phyloP scores from a whole-genome alignment of 2,329 filamentous ascomycete species.

The Gliomastix tumulicola region DNA sequence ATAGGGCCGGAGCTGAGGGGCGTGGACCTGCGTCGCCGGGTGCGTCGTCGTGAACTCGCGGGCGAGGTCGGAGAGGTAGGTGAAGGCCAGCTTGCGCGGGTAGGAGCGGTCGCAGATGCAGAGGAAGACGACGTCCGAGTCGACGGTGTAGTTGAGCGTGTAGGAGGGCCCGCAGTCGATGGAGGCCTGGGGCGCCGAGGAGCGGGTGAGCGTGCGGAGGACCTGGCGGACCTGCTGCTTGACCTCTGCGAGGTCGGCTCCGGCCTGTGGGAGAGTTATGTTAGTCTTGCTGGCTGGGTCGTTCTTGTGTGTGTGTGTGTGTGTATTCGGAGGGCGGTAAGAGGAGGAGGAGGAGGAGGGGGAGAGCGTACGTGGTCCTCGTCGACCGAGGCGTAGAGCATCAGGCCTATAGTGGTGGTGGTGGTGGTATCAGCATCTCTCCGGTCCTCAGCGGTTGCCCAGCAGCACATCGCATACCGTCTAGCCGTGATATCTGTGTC shows the following conservation, averaged over 20 bases:
- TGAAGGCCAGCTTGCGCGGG: constrained; percentile 96
- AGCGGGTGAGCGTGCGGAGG: constrained; percentile 79
- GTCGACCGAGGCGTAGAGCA: constrained; percentile 91
- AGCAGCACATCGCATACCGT: constrained; percentile 70
- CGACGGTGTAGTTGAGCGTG: constrained; percentile 86
- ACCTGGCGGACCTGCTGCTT: constrained; percentile 88
- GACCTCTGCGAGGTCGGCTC: constrained; percentile 74
- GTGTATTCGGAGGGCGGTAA: not conserved
- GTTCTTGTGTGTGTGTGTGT: no score
- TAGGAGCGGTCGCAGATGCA: constrained; percentile 91
- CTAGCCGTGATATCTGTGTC: constrained; percentile 89
- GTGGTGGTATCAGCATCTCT: no score
- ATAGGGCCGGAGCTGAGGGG: constrained; percentile 75
- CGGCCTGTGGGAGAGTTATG: constrained; percentile 32
- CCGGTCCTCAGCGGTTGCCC: no score
- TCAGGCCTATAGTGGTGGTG: constrained; percentile 58
- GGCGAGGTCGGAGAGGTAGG: constrained; percentile 88
- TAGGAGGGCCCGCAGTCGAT: constrained; percentile 75
- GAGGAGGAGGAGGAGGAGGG: not conserved
- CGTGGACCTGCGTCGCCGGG: constrained; percentile 64
- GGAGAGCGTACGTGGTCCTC: constrained; percentile 61
- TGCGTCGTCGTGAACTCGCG: constrained; percentile 89
- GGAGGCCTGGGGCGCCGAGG: constrained; percentile 82
- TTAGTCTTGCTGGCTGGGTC: no score
- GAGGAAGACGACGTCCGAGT: constrained; percentile 78